phyloP scores from a whole-genome alignment of 2,329 filamentous ascomycete genomes.

The Cladophialophora psammophila region DNA sequence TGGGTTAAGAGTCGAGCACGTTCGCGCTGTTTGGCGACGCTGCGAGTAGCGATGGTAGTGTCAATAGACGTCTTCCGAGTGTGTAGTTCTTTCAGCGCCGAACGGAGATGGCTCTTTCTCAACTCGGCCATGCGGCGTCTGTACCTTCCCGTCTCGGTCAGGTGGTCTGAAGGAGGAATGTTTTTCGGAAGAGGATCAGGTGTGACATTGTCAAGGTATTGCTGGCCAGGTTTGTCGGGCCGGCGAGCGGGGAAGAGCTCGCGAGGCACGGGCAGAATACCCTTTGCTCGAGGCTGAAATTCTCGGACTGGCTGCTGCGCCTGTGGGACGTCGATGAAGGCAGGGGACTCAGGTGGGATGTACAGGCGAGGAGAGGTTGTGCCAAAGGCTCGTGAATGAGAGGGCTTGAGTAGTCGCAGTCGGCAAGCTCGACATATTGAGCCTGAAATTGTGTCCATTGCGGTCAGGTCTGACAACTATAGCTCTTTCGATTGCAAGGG shows the following conservation, averaged over 20 bases:
- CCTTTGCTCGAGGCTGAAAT: conserved; percentile 62
- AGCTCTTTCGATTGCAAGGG: background rate
- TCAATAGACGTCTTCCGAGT: conserved; percentile 64
- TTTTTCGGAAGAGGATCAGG: conserved; percentile 56
- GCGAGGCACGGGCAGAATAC: conserved; percentile 82
- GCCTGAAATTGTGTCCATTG: conserved; percentile 19
- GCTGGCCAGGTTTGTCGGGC: conserved; percentile 62
- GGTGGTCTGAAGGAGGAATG: conserved; percentile 45
- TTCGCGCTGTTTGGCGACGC: conserved; percentile 58
- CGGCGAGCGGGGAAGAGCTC: conserved; percentile 73
- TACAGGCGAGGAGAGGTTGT: conserved; percentile 53
- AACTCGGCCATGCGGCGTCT: conserved; percentile 75
- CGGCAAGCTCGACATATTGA: conserved; percentile 40
- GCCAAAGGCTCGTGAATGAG: conserved; percentile 52
- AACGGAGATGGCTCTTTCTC: conserved; percentile 74
- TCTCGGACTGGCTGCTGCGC: conserved; percentile 50
- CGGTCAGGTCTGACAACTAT: background rate
- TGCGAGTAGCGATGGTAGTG: conserved; percentile 48
- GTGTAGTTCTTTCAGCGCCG: conserved; percentile 75
- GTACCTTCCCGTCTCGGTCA: conserved; percentile 58
- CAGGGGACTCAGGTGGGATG: conserved; percentile 84
- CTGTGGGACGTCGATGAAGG: conserved; percentile 86
- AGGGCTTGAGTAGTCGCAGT: conserved; percentile 32
- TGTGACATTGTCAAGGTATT: conserved; percentile 65
- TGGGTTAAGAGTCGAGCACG: conserved; percentile 63